A percentile compares a stretch with the other conserved stretches of the same genome.
phyloP scores from a whole-genome alignment of 2,329 filamentous ascomycete genomes.

The Sporothrix curviconia region DNA sequence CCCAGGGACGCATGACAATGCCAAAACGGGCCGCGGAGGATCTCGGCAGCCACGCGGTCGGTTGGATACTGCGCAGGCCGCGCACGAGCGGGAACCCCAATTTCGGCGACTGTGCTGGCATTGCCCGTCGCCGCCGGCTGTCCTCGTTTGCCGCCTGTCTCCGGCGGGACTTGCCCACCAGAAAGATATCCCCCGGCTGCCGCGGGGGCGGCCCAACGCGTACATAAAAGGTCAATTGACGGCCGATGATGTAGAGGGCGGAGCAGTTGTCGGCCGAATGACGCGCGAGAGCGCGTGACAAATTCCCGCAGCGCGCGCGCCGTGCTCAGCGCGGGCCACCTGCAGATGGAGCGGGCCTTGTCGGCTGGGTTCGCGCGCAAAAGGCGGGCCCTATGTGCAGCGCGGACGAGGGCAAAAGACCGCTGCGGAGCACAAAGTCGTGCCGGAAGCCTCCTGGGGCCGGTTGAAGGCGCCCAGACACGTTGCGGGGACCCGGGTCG shows the following conservation, averaged over 20 bases:
- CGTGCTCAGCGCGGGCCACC: neutral
- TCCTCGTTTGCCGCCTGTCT: too few species aligned
- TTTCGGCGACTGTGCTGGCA: too few species aligned
- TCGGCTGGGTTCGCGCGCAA: too few species aligned
- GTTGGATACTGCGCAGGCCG: neutral
- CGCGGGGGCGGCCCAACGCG: neutral
- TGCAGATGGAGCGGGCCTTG: too few species aligned
- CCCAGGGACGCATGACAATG: neutral
- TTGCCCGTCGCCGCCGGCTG: too few species aligned
- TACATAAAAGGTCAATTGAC: neutral
- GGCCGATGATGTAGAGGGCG: slow-evolving; percentile 26
- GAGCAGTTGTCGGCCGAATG: neutral
- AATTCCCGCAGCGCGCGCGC: slow-evolving; percentile 20
- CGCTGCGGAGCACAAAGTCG: slow-evolving; percentile 41
- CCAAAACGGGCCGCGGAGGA: neutral
- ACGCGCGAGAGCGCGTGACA: neutral
- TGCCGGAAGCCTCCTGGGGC: slow-evolving; percentile 40
- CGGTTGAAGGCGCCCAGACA: slow-evolving; percentile 43
- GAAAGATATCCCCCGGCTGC: neutral
- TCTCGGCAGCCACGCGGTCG: neutral
- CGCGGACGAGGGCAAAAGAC: slow-evolving; percentile 44
- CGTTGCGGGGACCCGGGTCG: slow-evolving; percentile 34
- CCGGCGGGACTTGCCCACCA: too few species aligned
- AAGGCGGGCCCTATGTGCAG: slow-evolving; percentile 46
- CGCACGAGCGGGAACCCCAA: neutral